These are phyloP conservation scores for Stachybotrys echinatus DNA, from an alignment of 2,329 filamentous ascomycete species.

Conservation along the genomic window DNA sequence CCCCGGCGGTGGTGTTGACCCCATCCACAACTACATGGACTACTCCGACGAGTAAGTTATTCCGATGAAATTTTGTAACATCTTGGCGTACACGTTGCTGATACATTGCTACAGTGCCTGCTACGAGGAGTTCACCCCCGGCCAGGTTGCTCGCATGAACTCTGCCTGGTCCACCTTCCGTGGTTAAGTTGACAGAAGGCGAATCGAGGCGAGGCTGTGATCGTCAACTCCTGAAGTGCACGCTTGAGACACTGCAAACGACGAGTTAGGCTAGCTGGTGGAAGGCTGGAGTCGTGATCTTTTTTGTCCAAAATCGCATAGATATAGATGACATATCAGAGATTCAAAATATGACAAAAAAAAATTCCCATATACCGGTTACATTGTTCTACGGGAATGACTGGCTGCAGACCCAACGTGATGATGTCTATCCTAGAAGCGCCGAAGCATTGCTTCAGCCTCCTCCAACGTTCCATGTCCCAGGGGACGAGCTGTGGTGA, in stretches of 20 bases:
- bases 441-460: no score
- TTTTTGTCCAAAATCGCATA: no score
- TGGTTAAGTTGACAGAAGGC: slow-evolving; percentile 5
- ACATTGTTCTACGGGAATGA: no score
- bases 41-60: slow-evolving; percentile 35
- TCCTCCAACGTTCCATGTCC: no score
- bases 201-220: background rate
- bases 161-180: slow-evolving; percentile 32
- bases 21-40: slow-evolving; percentile 34
- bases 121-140: slow-evolving; percentile 38
- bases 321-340: no score
- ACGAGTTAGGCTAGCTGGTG: no score
- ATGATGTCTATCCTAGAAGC: no score
- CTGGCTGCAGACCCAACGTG: no score
- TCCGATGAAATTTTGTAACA: background rate
- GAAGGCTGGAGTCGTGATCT: no score
- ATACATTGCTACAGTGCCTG: slow-evolving; percentile 25
- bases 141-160: slow-evolving; percentile 34
- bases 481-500: no score
- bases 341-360: no score
- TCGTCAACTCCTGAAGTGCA: background rate
- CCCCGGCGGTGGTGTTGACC: slow-evolving; percentile 24
- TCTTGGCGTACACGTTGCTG: slow-evolving; percentile 9
- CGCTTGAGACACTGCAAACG: background rate
- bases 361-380: no score